phyloP scores from a whole-genome alignment of 1,284 basidiomycete species.

The Pseudozyma hubeiensis region DNA sequence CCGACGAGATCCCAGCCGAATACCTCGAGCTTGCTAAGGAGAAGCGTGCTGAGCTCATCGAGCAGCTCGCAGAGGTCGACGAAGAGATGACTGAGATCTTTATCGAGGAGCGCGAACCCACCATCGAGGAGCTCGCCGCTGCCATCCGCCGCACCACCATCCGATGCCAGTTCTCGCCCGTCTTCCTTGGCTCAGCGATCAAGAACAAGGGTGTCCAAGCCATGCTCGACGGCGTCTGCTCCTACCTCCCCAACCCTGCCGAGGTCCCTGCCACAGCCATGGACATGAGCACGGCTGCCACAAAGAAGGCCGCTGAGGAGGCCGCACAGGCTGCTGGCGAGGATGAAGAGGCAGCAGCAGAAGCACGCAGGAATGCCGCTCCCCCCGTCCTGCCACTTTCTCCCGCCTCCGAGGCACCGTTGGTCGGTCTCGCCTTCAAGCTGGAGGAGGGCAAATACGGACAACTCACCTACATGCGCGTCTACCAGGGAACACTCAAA shows the following conservation, averaged over 20 bases:
- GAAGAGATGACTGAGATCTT: constrained; percentile 92
- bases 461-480: constrained; percentile 98
- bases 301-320: constrained; percentile 57
- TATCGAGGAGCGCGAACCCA: constrained; percentile 75
- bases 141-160: constrained; percentile 92
- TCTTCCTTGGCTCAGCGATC: constrained; percentile 96
- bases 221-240: constrained; percentile 91
- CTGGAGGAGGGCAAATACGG: constrained; percentile 97
- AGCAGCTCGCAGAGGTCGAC: constrained; percentile 95
- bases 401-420: constrained; percentile 75
- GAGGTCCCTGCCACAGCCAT: constrained; percentile 85
- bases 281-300: constrained; percentile 77
- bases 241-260: constrained; percentile 91
- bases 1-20: constrained; percentile 86
- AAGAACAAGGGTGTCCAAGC: constrained; percentile 98
- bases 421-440: constrained; percentile 97
- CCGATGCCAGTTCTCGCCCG: constrained; percentile 90
- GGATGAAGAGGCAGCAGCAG: constrained; percentile 51
- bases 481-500: constrained; percentile 93
- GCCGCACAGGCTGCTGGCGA: constrained; percentile 49
- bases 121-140: constrained; percentile 76
- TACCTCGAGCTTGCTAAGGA: constrained; percentile 70
- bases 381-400: constrained; percentile 59
- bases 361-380: constrained; percentile 52
- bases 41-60: constrained; percentile 81